These are phyloP conservation scores for Fusarium udum DNA, from an alignment of 2,329 filamentous ascomycete species.

Conservation along the genomic window DNA sequence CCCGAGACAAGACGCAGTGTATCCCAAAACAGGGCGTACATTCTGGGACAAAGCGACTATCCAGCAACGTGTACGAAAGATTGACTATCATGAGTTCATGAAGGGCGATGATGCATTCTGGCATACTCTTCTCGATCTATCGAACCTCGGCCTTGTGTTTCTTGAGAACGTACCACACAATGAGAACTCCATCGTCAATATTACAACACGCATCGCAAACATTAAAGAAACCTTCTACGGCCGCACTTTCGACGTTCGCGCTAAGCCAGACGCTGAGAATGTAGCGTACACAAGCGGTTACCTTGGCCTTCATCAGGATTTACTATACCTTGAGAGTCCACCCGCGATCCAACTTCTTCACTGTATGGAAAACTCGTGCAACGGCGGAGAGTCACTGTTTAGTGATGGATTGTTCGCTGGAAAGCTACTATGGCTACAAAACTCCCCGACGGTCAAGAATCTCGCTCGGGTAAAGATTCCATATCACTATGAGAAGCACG, in stretches of 20 bases:
- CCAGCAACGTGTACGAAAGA: slow-evolving; percentile 58
- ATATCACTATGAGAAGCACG: slow-evolving; percentile 76
- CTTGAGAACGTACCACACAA: slow-evolving; percentile 77
- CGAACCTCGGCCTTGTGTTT: slow-evolving; percentile 77
- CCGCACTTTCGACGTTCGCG: slow-evolving; percentile 86
- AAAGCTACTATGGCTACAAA: slow-evolving; percentile 46
- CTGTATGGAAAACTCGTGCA: slow-evolving; percentile 81
- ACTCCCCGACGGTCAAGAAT: slow-evolving; percentile 37
- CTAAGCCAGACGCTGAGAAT: slow-evolving; percentile 83
- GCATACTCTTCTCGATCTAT: slow-evolving; percentile 69
- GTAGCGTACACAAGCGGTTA: slow-evolving; percentile 87
- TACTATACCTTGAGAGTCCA: slow-evolving; percentile 83
- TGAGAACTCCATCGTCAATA: slow-evolving; percentile 70
- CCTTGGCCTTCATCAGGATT: slow-evolving; percentile 91
- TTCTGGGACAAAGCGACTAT: slow-evolving; percentile 56
- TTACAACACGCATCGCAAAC: slow-evolving; percentile 78
- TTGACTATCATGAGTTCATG: slow-evolving; percentile 80
- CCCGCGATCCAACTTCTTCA: slow-evolving; percentile 89
- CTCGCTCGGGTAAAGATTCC: slow-evolving; percentile 60
- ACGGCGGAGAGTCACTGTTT: slow-evolving; percentile 88
- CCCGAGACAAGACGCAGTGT: slow-evolving; percentile 41
- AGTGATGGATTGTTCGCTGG: slow-evolving; percentile 75
- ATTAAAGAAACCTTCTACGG: slow-evolving; percentile 93
- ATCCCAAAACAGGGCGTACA: slow-evolving; percentile 46
- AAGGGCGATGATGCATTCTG: slow-evolving; percentile 63